Evolutionary conservation across 2,329 filamentous ascomycete genomes (phyloP).

Genomic region (Trichoderma semiorbis): DNA sequence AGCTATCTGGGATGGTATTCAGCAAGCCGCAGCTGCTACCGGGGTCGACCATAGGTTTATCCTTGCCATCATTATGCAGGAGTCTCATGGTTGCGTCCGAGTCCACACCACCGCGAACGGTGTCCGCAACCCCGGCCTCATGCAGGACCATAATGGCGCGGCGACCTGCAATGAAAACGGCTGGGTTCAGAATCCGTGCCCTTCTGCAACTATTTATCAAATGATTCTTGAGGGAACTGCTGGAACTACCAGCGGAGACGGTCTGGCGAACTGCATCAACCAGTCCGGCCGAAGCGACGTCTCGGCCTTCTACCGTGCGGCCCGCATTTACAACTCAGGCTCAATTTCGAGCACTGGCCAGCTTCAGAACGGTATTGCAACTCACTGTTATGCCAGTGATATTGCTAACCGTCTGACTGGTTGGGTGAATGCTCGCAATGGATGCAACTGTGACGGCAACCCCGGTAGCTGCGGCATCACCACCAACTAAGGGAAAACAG

Average conservation of each 20-base stretch:
- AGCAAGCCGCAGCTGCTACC: conserved; percentile 27
- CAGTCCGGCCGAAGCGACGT: conserved; percentile 6
- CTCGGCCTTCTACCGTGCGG: conserved; percentile 22
- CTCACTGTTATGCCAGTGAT: conserved; percentile 24
- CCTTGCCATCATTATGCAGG: conserved; percentile 43
- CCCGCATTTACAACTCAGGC: conserved; percentile 25
- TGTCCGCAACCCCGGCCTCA: conserved; percentile 41
- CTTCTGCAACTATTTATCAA: conserved; percentile 26
- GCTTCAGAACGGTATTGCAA: conserved; percentile 20
- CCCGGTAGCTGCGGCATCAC: not conserved
- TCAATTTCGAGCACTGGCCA: conserved; percentile 22
- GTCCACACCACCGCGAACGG: conserved; percentile 37
- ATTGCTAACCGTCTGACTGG: conserved; percentile 25
- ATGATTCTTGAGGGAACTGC: conserved; percentile 41
- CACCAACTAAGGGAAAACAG: not conserved
- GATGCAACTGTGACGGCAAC: conserved; percentile 24
- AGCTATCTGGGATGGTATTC: conserved; percentile 29
- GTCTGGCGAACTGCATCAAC: conserved; percentile 29
- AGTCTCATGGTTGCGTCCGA: conserved; percentile 40
- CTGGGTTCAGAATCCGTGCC: conserved; percentile 27
- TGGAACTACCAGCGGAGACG: conserved; percentile 41
- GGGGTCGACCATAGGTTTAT: conserved; percentile 40
- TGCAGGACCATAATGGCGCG: conserved; percentile 37
- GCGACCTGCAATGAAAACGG: conserved; percentile 34
- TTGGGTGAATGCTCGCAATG: conserved; percentile 22